Conservation (phyloP, 345 rosid species). For the Xanthoceras sorbifolium region DNA sequence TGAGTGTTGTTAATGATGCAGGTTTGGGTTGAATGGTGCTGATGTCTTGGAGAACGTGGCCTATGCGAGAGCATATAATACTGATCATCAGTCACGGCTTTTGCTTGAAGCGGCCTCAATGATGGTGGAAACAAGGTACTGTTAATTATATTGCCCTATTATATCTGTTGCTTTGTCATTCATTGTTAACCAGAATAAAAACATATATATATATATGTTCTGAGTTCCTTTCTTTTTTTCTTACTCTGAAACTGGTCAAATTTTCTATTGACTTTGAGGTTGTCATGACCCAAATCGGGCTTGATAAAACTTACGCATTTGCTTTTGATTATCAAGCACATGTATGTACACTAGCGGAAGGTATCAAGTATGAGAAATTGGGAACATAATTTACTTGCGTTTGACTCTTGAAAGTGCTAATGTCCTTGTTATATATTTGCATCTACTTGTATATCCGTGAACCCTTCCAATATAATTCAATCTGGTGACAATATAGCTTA, state of each 20-base stretch:
- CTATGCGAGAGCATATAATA: conserved; percentile 96
- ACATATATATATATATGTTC: not conserved
- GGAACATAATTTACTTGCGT: not conserved
- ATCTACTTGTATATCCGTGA: not conserved
- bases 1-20: conserved; percentile 31
- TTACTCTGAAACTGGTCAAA: not conserved
- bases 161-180: not conserved
- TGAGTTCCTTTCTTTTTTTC: not conserved
- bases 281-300: not conserved
- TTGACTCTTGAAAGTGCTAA: not conserved
- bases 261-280: not conserved
- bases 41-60: conserved; percentile 98
- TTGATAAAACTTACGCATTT: not conserved
- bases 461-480: not conserved
- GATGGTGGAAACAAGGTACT: conserved; percentile 96
- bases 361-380: not conserved
- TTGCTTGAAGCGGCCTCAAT: conserved; percentile 99
- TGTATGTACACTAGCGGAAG: not conserved
- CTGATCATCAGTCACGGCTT: conserved; percentile 97
- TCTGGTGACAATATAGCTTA: not conserved
- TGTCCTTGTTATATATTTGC: not conserved
- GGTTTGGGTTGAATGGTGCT: conserved; percentile 90
- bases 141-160: not conserved
- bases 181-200: not conserved
- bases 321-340: not conserved